A percentile compares a stretch with the other conserved stretches of the same genome.
Conservation (phyloP, 805 yeast species). For the Saccharomycopsis microspora region DNA sequence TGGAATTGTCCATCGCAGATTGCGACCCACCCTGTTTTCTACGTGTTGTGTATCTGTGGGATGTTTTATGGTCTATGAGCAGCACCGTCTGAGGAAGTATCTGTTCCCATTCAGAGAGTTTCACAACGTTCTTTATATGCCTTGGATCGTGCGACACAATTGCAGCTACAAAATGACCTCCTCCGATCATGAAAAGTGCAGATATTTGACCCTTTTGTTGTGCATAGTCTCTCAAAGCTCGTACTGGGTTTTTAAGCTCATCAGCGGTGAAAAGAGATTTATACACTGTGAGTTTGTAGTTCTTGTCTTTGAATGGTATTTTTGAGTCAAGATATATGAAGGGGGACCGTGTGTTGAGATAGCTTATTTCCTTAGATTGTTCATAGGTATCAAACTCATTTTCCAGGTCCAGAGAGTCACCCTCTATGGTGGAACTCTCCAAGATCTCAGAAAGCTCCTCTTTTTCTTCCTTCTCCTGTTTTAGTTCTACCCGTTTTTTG, state of each 20-base stretch:
- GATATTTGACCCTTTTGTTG: conserved; percentile 30
- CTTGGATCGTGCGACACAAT: conserved; percentile 63
- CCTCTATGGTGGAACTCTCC: no score
- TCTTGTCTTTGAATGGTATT: conserved; percentile 21
- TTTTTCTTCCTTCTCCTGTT: conserved; percentile 7
- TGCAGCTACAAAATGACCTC: conserved; percentile 97
- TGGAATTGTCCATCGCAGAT: conserved; percentile 80
- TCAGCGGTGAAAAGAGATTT: conserved; percentile 43
- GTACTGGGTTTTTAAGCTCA: conserved; percentile 37
- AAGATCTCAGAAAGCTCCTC: background rate
- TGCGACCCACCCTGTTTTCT: conserved; percentile 98
- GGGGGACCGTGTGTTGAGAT: conserved; percentile 60
- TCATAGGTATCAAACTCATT: background rate
- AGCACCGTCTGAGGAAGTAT: conserved; percentile 53
- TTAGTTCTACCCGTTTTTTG: conserved; percentile 16
- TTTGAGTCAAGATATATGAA: conserved; percentile 39
- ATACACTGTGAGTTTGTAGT: conserved; percentile 51
- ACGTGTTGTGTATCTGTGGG: conserved; percentile 91
- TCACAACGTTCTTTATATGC: conserved; percentile 44
- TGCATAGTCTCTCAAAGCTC: conserved; percentile 24
- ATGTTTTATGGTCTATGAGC: conserved; percentile 67
- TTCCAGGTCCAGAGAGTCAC: background rate
- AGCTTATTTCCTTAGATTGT: background rate
- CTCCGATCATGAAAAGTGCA: conserved; percentile 88
- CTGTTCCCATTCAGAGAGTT: conserved; percentile 29